phyloP scores from a whole-genome alignment of 345 rosid genomes.

The Aquilaria malaccensis region DNA sequence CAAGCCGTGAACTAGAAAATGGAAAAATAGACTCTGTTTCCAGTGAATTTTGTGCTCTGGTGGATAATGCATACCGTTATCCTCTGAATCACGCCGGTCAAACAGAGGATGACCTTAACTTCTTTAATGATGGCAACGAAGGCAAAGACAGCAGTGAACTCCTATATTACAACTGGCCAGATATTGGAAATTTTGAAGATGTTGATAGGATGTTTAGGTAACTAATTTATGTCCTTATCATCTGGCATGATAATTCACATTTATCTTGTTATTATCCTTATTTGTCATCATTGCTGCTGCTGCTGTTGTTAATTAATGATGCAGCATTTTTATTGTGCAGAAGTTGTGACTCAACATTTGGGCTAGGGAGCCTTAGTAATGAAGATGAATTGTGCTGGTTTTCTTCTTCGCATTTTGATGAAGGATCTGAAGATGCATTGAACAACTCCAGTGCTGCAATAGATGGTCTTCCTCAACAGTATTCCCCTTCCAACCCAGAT shows the following conservation, averaged over 20 bases:
- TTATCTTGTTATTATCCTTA: not conserved
- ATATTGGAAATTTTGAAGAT: slow-evolving; percentile 85
- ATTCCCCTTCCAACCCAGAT: slow-evolving; percentile 29
- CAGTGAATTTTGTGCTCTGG: slow-evolving; percentile 30
- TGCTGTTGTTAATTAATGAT: not conserved
- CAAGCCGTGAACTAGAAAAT: slow-evolving; percentile 33
- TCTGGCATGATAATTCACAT: too few species aligned
- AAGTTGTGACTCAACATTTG: slow-evolving; percentile 76
- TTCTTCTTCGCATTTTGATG: slow-evolving; percentile 42
- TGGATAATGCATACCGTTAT: slow-evolving; percentile 32
- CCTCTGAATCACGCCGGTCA: slow-evolving; percentile 42
- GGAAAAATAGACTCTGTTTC: slow-evolving; percentile 22
- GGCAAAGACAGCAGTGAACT: slow-evolving; percentile 61
- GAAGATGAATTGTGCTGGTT: slow-evolving; percentile 75
- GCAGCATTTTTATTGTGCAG: slow-evolving; percentile 28
- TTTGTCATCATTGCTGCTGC: not conserved
- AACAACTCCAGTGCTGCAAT: slow-evolving; percentile 33
- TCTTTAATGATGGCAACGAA: slow-evolving; percentile 42
- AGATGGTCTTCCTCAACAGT: slow-evolving; percentile 28
- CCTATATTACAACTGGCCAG: slow-evolving; percentile 71
- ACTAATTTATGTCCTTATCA: not conserved
- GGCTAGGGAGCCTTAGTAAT: slow-evolving; percentile 52
- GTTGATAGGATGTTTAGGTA: slow-evolving; percentile 91
- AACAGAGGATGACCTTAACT: slow-evolving; percentile 46
- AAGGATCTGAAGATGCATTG: slow-evolving; percentile 40